Base-by-base conservation (phyloP, 2,329 filamentous ascomycete species). In the Paecilomyces variotii region DNA sequence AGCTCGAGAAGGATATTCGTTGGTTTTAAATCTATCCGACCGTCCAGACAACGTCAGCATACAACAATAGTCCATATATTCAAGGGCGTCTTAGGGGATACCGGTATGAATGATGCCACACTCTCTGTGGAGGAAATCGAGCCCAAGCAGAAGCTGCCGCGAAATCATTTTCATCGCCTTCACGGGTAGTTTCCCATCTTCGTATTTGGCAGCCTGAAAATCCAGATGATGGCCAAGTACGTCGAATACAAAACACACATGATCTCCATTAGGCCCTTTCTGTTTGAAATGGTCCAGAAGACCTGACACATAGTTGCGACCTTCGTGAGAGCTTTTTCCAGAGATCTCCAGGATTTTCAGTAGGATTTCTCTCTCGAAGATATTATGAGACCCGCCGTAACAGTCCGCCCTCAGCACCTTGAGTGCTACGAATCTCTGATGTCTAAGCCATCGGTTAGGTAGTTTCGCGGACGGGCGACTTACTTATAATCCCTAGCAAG, bases 401-500 rank as follows among this genome's bases (percentile, higher is more conserved):
- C 64, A 68, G 56, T 68, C 67, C 11, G 67, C 64, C 24, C 66
- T 65, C 5, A 68, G 60, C 5, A 67, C 56, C 28, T 68, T 67
- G 35, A 68, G 59, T 14, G 65, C 64, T 24, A 64, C 61, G 59
- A 62, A 66, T 61, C 53, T 64, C 12, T 66, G 58, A 54, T 59
- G 5, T 50, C 67, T 68, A 53, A 3, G 25, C 9, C 24, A 51
- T 32, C 27, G 2, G 55, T 64, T 59, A 66, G 62, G 10, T 55
- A 51, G 2, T 49, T 50, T 25, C 25, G 35, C 24, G 35, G 25
- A 60, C 14, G 26, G 49, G 57, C 11, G 35, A 61, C 67, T 59
- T 55, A 72, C 71, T 64, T 83, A 70, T 92, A 94, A 79, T 96
- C 91, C 73, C 87, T 77, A 77, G 82, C 84, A 61, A 85, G 76